Percentiles rank a stretch among this genome's conserved stretches.
Evolutionary conservation across 2,329 filamentous ascomycete genomes (phyloP).

Genomic region (Penicillium expansum): DNA sequence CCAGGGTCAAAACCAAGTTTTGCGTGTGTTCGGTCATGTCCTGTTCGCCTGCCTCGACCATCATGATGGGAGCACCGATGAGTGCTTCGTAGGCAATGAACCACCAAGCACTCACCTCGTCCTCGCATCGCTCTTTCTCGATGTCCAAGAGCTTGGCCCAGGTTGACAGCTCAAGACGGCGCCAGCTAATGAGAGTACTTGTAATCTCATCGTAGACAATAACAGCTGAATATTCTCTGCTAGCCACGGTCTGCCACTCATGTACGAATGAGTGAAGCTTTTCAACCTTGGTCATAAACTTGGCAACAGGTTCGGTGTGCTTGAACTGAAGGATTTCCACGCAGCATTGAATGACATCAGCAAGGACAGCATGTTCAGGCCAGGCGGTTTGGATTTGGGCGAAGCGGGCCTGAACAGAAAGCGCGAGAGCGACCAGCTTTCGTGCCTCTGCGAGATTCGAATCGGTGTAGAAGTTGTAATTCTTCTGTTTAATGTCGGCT

Average conservation of each 20-base stretch:
- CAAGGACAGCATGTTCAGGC: constrained; percentile 74
- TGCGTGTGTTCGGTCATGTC: constrained; percentile 63
- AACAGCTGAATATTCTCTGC: constrained; percentile 69
- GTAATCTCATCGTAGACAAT: constrained; percentile 75
- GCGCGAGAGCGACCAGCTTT: constrained; percentile 67
- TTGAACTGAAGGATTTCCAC: constrained; percentile 71
- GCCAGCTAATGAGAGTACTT: constrained; percentile 79
- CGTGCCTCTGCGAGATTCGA: constrained; percentile 73
- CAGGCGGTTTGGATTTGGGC: constrained; percentile 61
- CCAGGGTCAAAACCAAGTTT: constrained; percentile 71
- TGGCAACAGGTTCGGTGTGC: constrained; percentile 80
- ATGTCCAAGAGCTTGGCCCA: constrained; percentile 87
- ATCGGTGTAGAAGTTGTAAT: constrained; percentile 89
- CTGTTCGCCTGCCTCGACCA: constrained; percentile 58
- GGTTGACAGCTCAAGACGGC: constrained; percentile 83
- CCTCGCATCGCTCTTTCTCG: constrained; percentile 71
- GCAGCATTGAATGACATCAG: constrained; percentile 73
- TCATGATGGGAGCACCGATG: constrained; percentile 68
- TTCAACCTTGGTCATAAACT: constrained; percentile 80
- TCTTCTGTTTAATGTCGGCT: constrained; percentile 39
- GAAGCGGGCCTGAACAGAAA: constrained; percentile 70
- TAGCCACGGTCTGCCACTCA: constrained; percentile 94
- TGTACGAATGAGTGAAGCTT: constrained; percentile 81
- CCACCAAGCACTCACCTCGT: constrained; percentile 88
- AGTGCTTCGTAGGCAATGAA: constrained; percentile 92